Evolutionary conservation across 2,329 filamentous ascomycete genomes (phyloP), one percentile per base, ranked within the genome.

Genomic region (Pleomassaria siparia): DNA sequence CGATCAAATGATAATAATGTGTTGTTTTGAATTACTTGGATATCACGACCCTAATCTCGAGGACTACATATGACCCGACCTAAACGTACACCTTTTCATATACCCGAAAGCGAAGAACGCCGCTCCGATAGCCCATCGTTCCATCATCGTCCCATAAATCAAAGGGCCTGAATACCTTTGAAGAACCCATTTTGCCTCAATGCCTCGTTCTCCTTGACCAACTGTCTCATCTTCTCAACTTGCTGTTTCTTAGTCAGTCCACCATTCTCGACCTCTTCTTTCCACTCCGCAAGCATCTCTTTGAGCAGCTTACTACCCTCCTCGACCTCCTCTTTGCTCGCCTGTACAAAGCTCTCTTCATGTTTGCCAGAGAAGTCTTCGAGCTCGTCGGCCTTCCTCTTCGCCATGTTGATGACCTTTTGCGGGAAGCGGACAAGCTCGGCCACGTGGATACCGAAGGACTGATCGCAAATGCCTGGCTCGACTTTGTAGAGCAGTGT

Each of bases 351-450:
- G 2, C 62, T 61, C 16, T 72, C 78, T 52, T 88, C 85, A 60
- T 89, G 84, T 73, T 91, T 91, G 42, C 82, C 82, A 0, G 88
- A 88, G 62, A 99, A 99, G 69, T 99, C 94, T 70, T 99, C 94
- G 28, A 99, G 80, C 77, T 99, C 95, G 70, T 97, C 94, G 0
- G 94, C 94, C 76, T 99, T 99, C 60, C 94, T 84, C 75, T 95
- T 95, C n/a, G 94, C 94, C 95, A 99, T 99, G 55, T 91, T 90
- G 51, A 99, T 88, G 13, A 99, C 95, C 75, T 99, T 99, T 60
- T 90, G 86, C 0, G 94, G 94, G 75, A 99, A 99, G 36, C 91
- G 85, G 16, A 99, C 94, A 5, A 99, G 81, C 74, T 99, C 94
- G 1, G 94, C 94, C 12, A 99, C 95, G 72, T 99, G 94, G 60